These are phyloP conservation scores for Starmera dryadoides DNA, from an alignment of 805 yeast species.

Conservation along the genomic window DNA sequence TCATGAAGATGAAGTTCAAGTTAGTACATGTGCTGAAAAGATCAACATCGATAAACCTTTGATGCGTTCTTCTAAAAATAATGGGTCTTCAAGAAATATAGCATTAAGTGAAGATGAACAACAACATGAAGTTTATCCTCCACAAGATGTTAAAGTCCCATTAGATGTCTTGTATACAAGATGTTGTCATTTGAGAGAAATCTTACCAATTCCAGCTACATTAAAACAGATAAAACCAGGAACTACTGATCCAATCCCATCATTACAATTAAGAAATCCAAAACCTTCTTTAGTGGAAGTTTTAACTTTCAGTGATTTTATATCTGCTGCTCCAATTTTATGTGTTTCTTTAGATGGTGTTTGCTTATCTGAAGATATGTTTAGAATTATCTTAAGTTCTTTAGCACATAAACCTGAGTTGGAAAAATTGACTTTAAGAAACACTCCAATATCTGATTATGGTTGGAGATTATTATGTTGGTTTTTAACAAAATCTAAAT, in stretches of 20 bases:
- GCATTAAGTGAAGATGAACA: constrained; percentile 13
- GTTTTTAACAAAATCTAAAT: constrained; percentile 61
- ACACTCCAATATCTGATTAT: constrained; percentile 62
- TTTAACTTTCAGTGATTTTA: constrained; percentile 79
- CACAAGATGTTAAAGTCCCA: constrained; percentile 25
- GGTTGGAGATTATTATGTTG: constrained; percentile 83
- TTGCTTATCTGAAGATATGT: constrained; percentile 64
- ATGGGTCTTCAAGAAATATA: constrained; percentile 17
- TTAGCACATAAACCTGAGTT: constrained; percentile 54
- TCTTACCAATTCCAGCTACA: constrained; percentile 87
- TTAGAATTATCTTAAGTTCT: constrained; percentile 60
- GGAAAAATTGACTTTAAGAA: constrained; percentile 69
- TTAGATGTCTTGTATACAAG: constrained; percentile 79
- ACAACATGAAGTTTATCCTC: constrained; percentile 22
- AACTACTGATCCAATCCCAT: constrained; percentile 73
- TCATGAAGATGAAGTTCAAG: constrained; percentile 31
- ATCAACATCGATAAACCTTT: constrained; percentile 37
- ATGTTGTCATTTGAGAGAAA: constrained; percentile 89
- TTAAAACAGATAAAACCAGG: constrained; percentile 70
- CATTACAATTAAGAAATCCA: constrained; percentile 74
- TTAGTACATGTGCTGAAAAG: constrained; percentile 24
- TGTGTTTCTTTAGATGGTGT: constrained; percentile 80
- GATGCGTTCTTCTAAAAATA: constrained; percentile 25
- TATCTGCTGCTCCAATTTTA: constrained; percentile 76
- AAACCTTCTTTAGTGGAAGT: constrained; percentile 85